phyloP scores from a whole-genome alignment of 352 stramenopile genomes.

The Phytophthora tubulina region DNA sequence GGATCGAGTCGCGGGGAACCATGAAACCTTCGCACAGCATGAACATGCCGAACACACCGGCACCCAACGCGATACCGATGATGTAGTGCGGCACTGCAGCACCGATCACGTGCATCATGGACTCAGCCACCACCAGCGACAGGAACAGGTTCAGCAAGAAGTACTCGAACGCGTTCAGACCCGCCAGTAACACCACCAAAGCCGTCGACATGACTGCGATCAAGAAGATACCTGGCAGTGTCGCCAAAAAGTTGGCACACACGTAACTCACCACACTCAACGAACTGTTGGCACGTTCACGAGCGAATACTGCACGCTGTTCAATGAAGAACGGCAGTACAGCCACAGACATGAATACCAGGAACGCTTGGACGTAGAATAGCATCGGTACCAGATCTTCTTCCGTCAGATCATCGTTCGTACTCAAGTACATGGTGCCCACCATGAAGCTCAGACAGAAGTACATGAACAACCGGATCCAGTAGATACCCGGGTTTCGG shows the following conservation, averaged over 20 bases:
- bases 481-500: conserved; percentile 76
- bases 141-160: conserved; percentile 74
- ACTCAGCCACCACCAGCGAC: conserved; percentile 75
- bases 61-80: conserved; percentile 68
- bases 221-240: conserved; percentile 67
- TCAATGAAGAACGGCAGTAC: conserved; percentile 88
- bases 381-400: conserved; percentile 60
- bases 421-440: conserved; percentile 71
- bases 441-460: conserved; percentile 70
- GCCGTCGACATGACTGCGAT: conserved; percentile 64
- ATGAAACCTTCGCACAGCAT: conserved; percentile 1
- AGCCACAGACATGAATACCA: conserved; percentile 89
- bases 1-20: conserved; percentile 60
- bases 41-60: no score
- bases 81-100: conserved; percentile 78
- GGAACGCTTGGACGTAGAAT: conserved; percentile 88
- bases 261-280: conserved; percentile 57
- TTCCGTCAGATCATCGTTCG: conserved; percentile 47
- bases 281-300: no score
- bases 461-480: conserved; percentile 38
- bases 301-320: conserved; percentile 65
- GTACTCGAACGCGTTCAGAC: conserved; percentile 58
- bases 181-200: conserved; percentile 54
- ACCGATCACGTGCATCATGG: conserved; percentile 75
- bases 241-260: conserved; percentile 69